A percentile compares a stretch with the other conserved stretches of the same genome.
phyloP scores from a whole-genome alignment of 2,329 filamentous ascomycete species.

The Ophiostoma sp. region DNA sequence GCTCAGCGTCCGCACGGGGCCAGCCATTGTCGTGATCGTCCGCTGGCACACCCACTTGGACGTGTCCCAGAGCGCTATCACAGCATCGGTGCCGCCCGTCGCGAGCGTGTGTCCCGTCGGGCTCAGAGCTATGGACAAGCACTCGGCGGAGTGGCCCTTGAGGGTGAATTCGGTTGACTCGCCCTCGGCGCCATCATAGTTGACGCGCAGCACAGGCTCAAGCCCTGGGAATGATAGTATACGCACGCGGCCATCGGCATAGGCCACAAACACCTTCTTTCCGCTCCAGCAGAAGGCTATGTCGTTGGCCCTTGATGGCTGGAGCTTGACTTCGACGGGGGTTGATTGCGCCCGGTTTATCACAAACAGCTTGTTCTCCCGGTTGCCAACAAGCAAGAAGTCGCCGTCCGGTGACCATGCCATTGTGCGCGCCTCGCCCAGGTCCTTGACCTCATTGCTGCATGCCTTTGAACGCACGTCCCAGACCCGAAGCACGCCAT shows the following conservation, averaged over 20 bases:
- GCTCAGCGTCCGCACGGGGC: constrained; percentile 56
- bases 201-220: constrained; percentile 48
- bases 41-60: constrained; percentile 69
- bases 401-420: constrained; percentile 69
- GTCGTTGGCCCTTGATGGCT: constrained; percentile 63
- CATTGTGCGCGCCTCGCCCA: constrained; percentile 64
- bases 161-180: constrained; percentile 52
- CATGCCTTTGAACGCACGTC: constrained; percentile 68
- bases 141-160: constrained; percentile 67
- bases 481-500: constrained; percentile 74
- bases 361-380: constrained; percentile 43
- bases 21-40: constrained; percentile 63
- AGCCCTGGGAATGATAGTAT: constrained; percentile 64
- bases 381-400: constrained; percentile 63
- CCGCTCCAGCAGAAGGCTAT: constrained; percentile 70
- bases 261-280: constrained; percentile 63
- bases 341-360: constrained; percentile 55
- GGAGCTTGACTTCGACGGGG: constrained; percentile 54
- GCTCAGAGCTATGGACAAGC: constrained; percentile 62
- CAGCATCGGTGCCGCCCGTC: constrained; percentile 68
- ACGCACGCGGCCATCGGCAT: constrained; percentile 63
- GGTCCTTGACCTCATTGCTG: constrained; percentile 61
- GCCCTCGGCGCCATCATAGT: constrained; percentile 39
- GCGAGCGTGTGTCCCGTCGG: constrained; percentile 67
- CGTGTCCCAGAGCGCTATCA: constrained; percentile 74